A percentile compares a stretch with the other conserved stretches of the same genome.
These are phyloP conservation scores for Ajuga reptans DNA, from an alignment of 305 asterid genomes.

Conservation along the genomic window DNA sequence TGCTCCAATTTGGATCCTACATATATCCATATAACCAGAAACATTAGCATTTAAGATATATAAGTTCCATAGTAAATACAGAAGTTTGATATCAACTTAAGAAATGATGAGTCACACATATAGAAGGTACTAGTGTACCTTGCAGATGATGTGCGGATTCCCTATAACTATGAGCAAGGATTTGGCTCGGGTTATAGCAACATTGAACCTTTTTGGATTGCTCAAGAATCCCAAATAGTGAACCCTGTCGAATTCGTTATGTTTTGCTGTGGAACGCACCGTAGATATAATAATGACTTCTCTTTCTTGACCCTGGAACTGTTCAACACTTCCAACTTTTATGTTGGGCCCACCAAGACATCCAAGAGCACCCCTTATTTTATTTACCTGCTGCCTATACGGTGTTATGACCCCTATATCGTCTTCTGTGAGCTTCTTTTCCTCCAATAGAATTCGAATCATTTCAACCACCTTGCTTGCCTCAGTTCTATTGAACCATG, in stretches of 20 bases:
- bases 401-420: conserved; percentile 93
- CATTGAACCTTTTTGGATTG: conserved; percentile 91
- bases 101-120: conserved; percentile 1
- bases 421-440: conserved; percentile 50
- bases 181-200: conserved; percentile 77
- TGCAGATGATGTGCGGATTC: conserved; percentile 89
- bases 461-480: conserved; percentile 83
- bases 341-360: conserved; percentile 29
- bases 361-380: conserved; percentile 67
- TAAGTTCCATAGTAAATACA: not conserved
- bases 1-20: conserved; percentile 78
- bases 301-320: conserved; percentile 90
- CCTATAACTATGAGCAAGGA: conserved; percentile 77
- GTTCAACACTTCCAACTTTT: conserved; percentile 92
- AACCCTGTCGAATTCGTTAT: conserved; percentile 63
- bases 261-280: conserved; percentile 81
- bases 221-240: conserved; percentile 85
- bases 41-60: conserved; percentile 4
- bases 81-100: not conserved
- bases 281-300: conserved; percentile 79
- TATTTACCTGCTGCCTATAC: conserved; percentile 76
- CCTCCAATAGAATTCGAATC: conserved; percentile 33
- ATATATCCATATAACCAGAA: conserved; percentile 19
- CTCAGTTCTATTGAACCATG: conserved; percentile 91
- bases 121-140: conserved; percentile 41